A percentile compares a stretch with the other conserved stretches of the same genome.
These are phyloP conservation scores for Pseudogymnoascus sp. DNA, from an alignment of 2,329 filamentous ascomycete genomes.

Conservation along the genomic window DNA sequence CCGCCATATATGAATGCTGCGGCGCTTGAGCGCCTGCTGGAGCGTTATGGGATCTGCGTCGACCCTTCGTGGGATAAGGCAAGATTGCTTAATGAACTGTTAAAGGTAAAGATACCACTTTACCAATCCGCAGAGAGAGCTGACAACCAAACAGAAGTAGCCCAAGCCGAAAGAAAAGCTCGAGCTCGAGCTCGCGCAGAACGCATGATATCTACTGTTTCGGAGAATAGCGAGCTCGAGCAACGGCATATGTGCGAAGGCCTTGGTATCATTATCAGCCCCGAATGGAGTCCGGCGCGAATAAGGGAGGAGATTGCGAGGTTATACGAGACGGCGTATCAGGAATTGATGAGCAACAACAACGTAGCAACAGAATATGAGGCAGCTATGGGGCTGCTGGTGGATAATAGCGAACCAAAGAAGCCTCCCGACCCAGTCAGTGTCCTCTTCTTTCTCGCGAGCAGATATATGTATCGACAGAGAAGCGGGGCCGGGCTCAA, in stretches of 20 bases:
- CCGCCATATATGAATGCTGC: background rate
- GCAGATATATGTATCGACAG: conserved; percentile 1
- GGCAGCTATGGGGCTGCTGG: background rate
- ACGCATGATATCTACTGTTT: background rate
- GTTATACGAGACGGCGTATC: conserved; percentile 4
- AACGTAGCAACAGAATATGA: background rate
- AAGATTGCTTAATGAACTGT: background rate
- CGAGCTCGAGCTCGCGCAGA: background rate
- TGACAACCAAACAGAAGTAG: background rate
- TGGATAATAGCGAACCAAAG: background rate
- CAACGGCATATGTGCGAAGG: background rate
- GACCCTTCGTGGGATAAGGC: background rate
- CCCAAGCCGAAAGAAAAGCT: background rate
- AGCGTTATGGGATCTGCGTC: background rate
- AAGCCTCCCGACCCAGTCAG: background rate
- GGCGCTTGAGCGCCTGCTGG: background rate
- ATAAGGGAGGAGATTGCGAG: background rate
- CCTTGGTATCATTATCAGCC: background rate
- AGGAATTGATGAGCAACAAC: background rate
- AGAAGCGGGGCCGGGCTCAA: background rate
- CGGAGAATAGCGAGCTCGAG: background rate
- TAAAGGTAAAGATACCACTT: background rate
- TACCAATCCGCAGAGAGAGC: background rate
- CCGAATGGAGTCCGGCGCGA: background rate
- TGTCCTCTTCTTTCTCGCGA: background rate